Evolutionary conservation across 352 stramenopile species (phyloP), one percentile per base, ranked within the genome.

Genomic region (Phytophthora europaea): DNA sequence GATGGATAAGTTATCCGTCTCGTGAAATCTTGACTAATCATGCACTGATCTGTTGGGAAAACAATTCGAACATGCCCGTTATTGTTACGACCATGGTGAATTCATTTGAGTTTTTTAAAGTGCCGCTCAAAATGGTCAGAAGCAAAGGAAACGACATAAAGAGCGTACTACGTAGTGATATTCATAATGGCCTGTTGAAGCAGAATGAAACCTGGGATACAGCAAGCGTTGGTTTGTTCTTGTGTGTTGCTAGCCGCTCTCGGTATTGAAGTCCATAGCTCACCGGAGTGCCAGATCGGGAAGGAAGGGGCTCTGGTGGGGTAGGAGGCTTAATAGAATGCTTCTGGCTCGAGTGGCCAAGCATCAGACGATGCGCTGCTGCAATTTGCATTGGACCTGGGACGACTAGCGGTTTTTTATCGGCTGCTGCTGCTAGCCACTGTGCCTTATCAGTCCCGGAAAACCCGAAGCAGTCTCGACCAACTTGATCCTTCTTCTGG

Each of bases 331-430:
- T 93, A 61, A 94, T 85, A 23, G 84, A 90, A 16, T 89, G 69
- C 60, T 92, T 94, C 62, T 94, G 88, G 70, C 89, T 96, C 28
- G 89, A 94, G 54, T 96, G 87, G 8, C 89, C 89, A 16, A 96
- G 75, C 89, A 96, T 96, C 47, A 96, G 59, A 18, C 89, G 86
- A 58, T 94, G 86, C 40, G 88, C 89, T 7, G 85, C 84, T n/a
- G 89, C 89, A 12, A 92, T 65, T 61, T 96, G 89, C 65, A 91
- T 90, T 1, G 89, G 85, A 0, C 85, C 80, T 6, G 89, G 89
- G 15, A 88, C 82, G 13, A 82, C 78, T 9, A 91, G 70, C 13
- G 87, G 76, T 23, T 92, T 93, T 72, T 91, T 93, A 33, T 93
- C 76, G 10, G 67, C 59, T 65, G 51, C 36, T 15, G 45, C 56